Evolutionary conservation across 805 yeast species (phyloP), one percentile per base, ranked within the genome.

Genomic region (Lipomyces chichibuensis): DNA sequence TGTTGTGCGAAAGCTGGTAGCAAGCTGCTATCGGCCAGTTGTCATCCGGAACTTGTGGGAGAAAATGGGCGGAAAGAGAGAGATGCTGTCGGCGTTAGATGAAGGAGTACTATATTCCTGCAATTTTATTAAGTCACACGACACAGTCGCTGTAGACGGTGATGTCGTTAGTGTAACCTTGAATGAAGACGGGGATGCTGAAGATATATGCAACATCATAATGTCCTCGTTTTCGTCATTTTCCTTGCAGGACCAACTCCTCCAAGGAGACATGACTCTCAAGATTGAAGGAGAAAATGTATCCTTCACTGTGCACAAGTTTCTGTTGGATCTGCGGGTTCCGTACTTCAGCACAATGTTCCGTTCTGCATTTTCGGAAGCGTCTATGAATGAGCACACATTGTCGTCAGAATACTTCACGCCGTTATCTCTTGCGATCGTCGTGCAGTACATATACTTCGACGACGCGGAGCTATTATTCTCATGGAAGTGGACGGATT

Each of bases 401-500:
- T 62, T 69, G 25, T 69, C 71, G 43, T n/a, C 67, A 17, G 71
- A 69, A 25, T 66, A 66, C 57, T 69, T 69, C 63, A 64, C 71
- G n/a, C 70, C 71, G 25, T 55, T 69, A 23, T 65, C 71, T 25
- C 67, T 69, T 23, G 71, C 70, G 6, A 65, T 69, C 32, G 66
- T 69, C 6, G 71, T 56, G 11, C 71, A 69, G 60, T 69, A 61
- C 46, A 20, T 69, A 7, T 69, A 69, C 32, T 57, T 69, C 20
- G 71, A 69, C 29, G 69, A 65, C 53, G 71, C 71, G 29, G 70
- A 65, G 20, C 46, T 69, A 7, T 57, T 69, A 4, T 63, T 66
- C 56, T 60, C 67, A 14, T 69, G 71, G 70, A 69, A 69, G 29
- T 69, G 71, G 71, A 69, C 71, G 0, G 71, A 69, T 59, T 69